Base-by-base conservation (phyloP, 116 monocot species). In the Thalassia testudinum region DNA sequence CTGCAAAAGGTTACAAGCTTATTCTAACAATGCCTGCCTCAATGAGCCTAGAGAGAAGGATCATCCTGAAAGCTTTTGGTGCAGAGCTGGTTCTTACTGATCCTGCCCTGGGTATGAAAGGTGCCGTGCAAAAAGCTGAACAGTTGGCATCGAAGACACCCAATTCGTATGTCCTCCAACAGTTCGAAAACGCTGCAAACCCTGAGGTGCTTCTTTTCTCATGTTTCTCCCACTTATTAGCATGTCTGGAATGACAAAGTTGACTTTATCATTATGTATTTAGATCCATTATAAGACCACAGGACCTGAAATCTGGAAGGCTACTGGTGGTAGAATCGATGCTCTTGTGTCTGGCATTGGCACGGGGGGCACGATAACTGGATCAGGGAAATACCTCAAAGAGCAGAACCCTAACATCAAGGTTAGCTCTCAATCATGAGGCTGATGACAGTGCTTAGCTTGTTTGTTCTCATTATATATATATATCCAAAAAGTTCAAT, bases 261-360 rank as follows among this genome's bases (percentile, higher is more conserved):
- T 34, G 6, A 34, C 6, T 34, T 10, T 10, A 19, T 62, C 21
- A 19, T 16, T 21, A 18, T 26, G 26, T 1, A 37, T 66, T 15
- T 59, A 79, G 79, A 66, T 85, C 59, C 80, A 86, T 23, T 86
- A 86, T 45, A 71, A 80, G 61, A 86, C 77, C n/a, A 80, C 86
- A 13, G 86, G 86, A 25, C 86, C 86, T 43, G 85, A 85, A 58
- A 74, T 85, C 29, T 85, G 85, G 85, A 59, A 57, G 43, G 68
- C 52, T 37, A 63, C 80, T 37, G 74, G 56, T 24, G 86, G 80
- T n/a, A 86, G 72, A 51, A 54, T 86, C 34, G 80, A 80, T 68
- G 80, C 71, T 16, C 47, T 86, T 25, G 77, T 86, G 0, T 70
- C 80, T 25, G 86, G 86, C 5, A 77, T 80, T 50, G 85, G 85